phyloP scores from a whole-genome alignment of 75 land plant genomes.

The Chamaecyparis obtusa region DNA sequence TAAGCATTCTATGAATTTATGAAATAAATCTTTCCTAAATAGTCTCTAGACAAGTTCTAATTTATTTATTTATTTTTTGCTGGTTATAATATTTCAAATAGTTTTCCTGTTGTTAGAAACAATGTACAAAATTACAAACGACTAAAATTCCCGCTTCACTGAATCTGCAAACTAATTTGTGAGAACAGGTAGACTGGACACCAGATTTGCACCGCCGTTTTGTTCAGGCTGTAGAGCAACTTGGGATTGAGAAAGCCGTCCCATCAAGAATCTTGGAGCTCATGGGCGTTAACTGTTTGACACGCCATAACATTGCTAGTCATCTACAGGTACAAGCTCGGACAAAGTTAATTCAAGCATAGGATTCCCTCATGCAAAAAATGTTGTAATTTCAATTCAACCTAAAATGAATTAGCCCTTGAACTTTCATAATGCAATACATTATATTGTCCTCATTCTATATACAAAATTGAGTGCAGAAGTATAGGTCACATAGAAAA shows the following conservation, averaged over 20 bases:
- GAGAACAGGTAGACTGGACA: constrained; percentile 78
- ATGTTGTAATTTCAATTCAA: not conserved
- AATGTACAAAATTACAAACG: not conserved
- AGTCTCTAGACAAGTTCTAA: too few species aligned
- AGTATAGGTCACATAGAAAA: constrained; percentile 82
- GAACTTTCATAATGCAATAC: not conserved
- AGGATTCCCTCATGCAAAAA: not conserved
- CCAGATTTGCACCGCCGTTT: constrained; percentile 77
- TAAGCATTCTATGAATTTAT: too few species aligned
- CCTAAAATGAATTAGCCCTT: not conserved
- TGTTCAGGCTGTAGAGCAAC: constrained; percentile 88
- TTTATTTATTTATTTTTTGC: too few species aligned
- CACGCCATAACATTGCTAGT: constrained; percentile 85
- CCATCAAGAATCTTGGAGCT: constrained; percentile 82
- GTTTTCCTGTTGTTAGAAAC: too few species aligned
- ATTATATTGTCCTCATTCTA: not conserved
- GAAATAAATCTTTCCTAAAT: too few species aligned
- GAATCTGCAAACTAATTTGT: not conserved
- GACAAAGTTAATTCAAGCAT: constrained; percentile 5
- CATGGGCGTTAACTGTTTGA: constrained; percentile 82
- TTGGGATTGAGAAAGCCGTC: constrained; percentile 82
- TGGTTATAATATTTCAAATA: too few species aligned
- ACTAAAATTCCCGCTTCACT: not conserved
- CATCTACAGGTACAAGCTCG: constrained; percentile 69
- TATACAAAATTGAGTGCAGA: constrained; percentile 32